phyloP scores from a whole-genome alignment of 75 land plant genomes.

The Sequoiadendron giganteum region DNA sequence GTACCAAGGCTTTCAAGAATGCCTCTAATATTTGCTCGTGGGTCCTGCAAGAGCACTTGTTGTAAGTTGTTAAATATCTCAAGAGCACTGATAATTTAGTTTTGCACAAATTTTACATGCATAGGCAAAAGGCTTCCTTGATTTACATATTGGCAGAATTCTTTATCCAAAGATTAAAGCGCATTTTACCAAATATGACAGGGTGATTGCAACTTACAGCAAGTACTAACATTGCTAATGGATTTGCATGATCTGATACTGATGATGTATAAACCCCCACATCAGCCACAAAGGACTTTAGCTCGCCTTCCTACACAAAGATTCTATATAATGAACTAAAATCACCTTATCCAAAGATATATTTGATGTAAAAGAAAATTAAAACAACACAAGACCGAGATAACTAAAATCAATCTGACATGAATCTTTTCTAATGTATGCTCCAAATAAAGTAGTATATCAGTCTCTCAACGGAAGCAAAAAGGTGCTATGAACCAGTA shows the following conservation, averaged over 20 bases:
- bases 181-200: neutral
- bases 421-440: neutral
- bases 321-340: neutral
- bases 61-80: neutral
- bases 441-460: neutral
- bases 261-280: constrained; percentile 18
- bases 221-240: constrained; percentile 34
- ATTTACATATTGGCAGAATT: neutral
- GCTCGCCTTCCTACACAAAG: constrained; percentile 7
- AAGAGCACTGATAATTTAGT: neutral
- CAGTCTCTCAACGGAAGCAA: neutral
- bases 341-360: neutral
- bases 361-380: neutral
- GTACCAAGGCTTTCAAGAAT: constrained; percentile 40
- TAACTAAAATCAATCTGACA: neutral
- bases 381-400: neutral
- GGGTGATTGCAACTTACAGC: constrained; percentile 23
- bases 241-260: constrained; percentile 26
- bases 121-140: neutral
- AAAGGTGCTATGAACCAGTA: neutral
- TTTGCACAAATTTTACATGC: neutral
- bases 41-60: constrained; percentile 22
- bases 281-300: constrained; percentile 39
- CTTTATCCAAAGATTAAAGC: neutral
- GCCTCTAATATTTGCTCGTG: constrained; percentile 26